Base-by-base conservation (phyloP, 116 monocot genomes). In the Phalaenopsis hybrid region DNA sequence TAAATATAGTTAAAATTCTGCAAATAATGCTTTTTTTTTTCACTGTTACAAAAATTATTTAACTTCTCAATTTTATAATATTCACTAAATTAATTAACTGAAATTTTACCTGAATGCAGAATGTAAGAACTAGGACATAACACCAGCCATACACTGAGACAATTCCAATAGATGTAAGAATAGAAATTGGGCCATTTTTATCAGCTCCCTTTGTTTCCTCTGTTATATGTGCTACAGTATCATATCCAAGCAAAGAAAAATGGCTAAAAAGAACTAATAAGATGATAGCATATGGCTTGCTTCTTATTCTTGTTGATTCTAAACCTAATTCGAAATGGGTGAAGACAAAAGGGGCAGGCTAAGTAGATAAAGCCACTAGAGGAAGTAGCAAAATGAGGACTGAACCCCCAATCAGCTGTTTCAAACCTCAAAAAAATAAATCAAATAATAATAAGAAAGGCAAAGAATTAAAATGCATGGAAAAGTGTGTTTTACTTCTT, bases 201-300 rank as follows among this genome's bases (percentile, higher is more conserved):
- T 95, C 95, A 4, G 91, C 92, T 31, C 89, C 93, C 75, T 86
- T 93, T 15, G 95, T 95, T 80, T 95, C 95, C 86, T 95, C 93
- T 21, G 95, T 95, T 69, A 92, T 69, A 82, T 95, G 95, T 44
- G 92, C 95, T 9, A 92, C 92, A 28, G 91, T 91, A 78, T 92
- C 95, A 34, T 92, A 95, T 41, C 92, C 95, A 8, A 88, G 89
- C 61, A 95, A 80, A 43, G 92, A 89, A 83, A 92, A 95, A 78
- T 95, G 91, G 37, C 92, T 95, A n/a, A 92, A 87, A 68, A 91
- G 84, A 79, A 92, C 23, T 5, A 91, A 86, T 6, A 95, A 82
- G 15, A 95, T 75, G 17, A 82, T 81, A 23, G 89, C 92, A 37
- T 95, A 95, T 0, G 86, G 79, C 33, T 82, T 88, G 89, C 95